Percentiles rank a stretch among this genome's conserved stretches.
Conservation (phyloP, 169 alveolate genomes). For the Toxoplasma gondii region DNA sequence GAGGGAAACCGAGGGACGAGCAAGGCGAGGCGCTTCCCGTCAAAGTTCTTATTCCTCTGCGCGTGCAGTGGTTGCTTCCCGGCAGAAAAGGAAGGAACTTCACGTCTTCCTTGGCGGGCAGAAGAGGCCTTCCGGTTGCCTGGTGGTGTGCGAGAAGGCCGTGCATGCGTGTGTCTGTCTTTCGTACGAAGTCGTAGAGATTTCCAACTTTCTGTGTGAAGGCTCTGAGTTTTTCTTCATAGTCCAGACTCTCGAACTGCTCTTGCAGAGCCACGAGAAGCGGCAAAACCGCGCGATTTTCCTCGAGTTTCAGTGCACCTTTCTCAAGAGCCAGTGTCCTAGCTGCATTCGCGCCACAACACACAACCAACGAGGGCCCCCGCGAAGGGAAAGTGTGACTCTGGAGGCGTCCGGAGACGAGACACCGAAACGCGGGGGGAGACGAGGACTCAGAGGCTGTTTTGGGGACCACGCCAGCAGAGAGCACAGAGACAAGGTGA, state of each 20-base stretch:
- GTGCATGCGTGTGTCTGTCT: constrained; percentile 36
- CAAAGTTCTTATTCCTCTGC: background rate
- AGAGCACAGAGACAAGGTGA: too few relatives aligned
- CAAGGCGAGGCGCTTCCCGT: background rate
- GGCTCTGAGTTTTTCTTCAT: background rate
- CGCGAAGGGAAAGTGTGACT: background rate
- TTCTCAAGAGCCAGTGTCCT: background rate
- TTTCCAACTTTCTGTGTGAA: background rate
- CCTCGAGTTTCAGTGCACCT: background rate
- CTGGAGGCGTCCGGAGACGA: background rate
- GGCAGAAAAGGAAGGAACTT: background rate
- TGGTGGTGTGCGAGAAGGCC: background rate
- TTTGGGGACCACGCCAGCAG: background rate
- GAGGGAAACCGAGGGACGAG: background rate
- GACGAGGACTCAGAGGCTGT: background rate
- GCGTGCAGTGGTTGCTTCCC: background rate
- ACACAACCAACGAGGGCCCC: background rate
- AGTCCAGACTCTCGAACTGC: constrained; percentile 5
- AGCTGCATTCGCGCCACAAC: background rate
- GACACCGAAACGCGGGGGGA: constrained; percentile 18
- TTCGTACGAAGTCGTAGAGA: constrained; percentile 18
- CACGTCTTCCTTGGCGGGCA: background rate
- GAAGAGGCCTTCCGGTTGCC: background rate
- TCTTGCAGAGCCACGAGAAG: constrained; percentile 8
- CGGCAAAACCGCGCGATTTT: background rate